Evolutionary conservation across 2,329 filamentous ascomycete genomes (phyloP).

Genomic region (Epichloe gansuensis): DNA sequence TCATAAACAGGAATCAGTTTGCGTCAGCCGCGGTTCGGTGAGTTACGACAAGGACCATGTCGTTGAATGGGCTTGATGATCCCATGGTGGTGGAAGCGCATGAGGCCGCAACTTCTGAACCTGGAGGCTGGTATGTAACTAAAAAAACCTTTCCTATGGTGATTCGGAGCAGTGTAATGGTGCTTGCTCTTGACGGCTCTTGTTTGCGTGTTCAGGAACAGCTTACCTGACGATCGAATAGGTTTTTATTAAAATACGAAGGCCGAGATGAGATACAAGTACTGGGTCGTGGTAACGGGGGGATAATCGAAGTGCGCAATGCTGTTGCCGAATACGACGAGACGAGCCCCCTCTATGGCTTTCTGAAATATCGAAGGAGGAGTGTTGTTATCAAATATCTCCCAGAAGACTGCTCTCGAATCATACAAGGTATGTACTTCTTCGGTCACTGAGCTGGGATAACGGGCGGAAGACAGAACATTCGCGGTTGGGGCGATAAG

Average conservation of each 20-base stretch:
- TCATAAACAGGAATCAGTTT: background rate
- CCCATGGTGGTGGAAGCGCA: constrained; percentile 72
- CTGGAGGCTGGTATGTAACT: constrained; percentile 75
- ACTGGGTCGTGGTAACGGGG: constrained; percentile 67
- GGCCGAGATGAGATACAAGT: constrained; percentile 80
- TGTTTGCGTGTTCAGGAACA: background rate
- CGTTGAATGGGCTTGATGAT: constrained; percentile 87
- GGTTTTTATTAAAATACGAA: constrained; percentile 89
- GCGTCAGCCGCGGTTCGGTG: background rate
- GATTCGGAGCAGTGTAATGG: background rate
- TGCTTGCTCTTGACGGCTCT: background rate
- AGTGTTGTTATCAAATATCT: constrained; percentile 90
- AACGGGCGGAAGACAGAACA: background rate
- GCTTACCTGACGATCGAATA: constrained; percentile 26
- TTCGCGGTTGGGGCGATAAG: background rate
- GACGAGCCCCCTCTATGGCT: constrained; percentile 78
- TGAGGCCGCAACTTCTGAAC: constrained; percentile 64
- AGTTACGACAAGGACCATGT: constrained; percentile 47
- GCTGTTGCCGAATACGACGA: constrained; percentile 70
- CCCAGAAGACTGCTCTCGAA: constrained; percentile 76
- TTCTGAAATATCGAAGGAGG: constrained; percentile 76
- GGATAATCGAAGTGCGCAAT: constrained; percentile 71
- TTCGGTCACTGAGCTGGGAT: background rate
- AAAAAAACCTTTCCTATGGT: background rate
- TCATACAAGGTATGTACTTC: constrained; percentile 66